phyloP scores from a whole-genome alignment of 768 basidiomycete genomes.

The Lactarius pseudohatsudake region DNA sequence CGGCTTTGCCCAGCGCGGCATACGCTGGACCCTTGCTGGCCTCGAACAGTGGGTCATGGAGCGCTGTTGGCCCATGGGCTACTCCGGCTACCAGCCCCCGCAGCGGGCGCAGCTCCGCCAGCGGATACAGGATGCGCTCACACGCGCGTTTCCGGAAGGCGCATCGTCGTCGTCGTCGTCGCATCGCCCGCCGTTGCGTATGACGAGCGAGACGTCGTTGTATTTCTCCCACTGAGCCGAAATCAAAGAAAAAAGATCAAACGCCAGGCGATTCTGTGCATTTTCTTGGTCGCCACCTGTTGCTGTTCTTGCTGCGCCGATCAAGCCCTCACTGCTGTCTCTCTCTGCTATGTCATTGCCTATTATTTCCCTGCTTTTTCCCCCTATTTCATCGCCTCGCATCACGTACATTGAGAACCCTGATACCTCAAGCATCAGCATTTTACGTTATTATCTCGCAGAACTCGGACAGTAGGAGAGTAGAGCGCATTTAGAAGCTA shows the following conservation, averaged over 20 bases:
- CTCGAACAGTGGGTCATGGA: slow-evolving; percentile 59
- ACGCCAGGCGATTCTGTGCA: not conserved
- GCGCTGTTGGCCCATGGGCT: slow-evolving; percentile 66
- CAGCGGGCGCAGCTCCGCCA: slow-evolving; percentile 47
- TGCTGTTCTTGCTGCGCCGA: not conserved
- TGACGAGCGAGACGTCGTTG: not conserved
- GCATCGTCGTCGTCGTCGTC: not conserved
- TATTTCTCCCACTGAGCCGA: not conserved
- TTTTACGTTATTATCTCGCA: slow-evolving; percentile 10
- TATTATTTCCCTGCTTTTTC: not conserved
- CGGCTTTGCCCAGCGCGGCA: slow-evolving; percentile 51
- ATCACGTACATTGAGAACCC: slow-evolving; percentile 4
- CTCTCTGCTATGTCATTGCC: not conserved
- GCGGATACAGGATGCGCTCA: slow-evolving; percentile 40
- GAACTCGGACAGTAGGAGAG: not conserved
- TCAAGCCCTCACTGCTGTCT: not conserved
- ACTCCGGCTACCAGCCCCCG: slow-evolving; percentile 46
- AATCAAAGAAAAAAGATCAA: not conserved
- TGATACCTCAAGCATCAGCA: slow-evolving; percentile 14
- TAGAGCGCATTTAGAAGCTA: not conserved
- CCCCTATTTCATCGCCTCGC: not conserved
- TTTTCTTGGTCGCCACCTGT: not conserved
- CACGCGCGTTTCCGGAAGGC: not conserved
- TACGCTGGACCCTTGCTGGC: slow-evolving; percentile 53
- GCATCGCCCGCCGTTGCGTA: not conserved